Base-by-base conservation (phyloP, 2,329 filamentous ascomycete genomes). In the Thermochaetoides dissita region DNA sequence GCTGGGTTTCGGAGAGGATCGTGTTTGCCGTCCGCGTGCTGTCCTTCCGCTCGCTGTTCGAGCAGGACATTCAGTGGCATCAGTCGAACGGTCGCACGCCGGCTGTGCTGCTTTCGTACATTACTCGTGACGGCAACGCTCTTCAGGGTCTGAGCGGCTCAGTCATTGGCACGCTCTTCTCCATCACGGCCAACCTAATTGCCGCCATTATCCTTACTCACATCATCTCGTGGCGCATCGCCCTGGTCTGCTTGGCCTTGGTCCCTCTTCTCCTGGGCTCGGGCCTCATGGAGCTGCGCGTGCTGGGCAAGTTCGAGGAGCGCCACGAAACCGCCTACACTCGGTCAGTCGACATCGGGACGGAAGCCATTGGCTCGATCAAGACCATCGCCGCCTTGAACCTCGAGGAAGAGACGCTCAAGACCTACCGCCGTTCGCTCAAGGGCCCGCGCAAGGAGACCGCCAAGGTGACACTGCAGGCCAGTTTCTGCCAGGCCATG, bases 191-290 rank as follows among this genome's bases (percentile, higher is more conserved):
- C 47, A 84, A 82, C 56, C 74, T 85, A 29, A 48, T 84, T 10
- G 74, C 72, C 0, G 79, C 77, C 1, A 76, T 85, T 41, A 71
- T 81, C 24, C 56, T 86, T 10, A 76, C 80, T 0, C 79, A 83
- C 47, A 74, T 84, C 37, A 66, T 87, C 37, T 79, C 79, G 3
- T 87, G 82, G 82, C 81, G 75, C 52, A 83, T 87, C 46, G 81
- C 81, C 0, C 59, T 87, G 6, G 81, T 86, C 2, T 80, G 79
- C 42, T 64, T 87, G 6, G 71, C 80, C 0, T 67, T 75, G 7
- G 75, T 86, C 0, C 83, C 82, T 0, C 59, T 86, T 7, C 69
- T 85, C 6, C 65, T 87, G 0, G 76, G 76, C 2, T 71, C 79
- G 0, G 81, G 82, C 0, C 69, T 82, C 47, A 74, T 86, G 71